Conservation (phyloP, 2,329 filamentous ascomycete species). For the Neofusicoccum sp. region DNA sequence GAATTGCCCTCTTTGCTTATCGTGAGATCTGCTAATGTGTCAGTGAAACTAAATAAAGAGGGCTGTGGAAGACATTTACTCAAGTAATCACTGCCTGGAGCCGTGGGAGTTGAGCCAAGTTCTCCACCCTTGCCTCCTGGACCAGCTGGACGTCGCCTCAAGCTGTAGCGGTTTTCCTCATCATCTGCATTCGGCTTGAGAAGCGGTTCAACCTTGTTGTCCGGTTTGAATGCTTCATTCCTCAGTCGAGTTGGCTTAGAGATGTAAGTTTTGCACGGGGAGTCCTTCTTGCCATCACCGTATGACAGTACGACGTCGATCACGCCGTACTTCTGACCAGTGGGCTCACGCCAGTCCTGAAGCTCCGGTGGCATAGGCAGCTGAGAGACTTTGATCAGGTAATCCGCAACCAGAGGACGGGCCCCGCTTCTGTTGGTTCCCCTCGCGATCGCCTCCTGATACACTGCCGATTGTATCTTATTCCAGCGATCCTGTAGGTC, state of each 20-base stretch:
- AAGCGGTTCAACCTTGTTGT: no score
- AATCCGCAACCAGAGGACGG: conserved; percentile 36
- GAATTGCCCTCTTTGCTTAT: not conserved
- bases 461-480: conserved; percentile 30
- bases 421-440: conserved; percentile 34
- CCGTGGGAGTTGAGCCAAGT: no score
- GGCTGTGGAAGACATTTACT: no score
- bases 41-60: not conserved
- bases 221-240: not conserved
- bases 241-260: not conserved
- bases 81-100: no score
- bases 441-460: conserved; percentile 33
- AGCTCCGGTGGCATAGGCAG: conserved; percentile 39
- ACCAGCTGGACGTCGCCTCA: no score
- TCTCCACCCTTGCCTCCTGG: no score
- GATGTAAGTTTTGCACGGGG: not conserved
- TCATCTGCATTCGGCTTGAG: no score
- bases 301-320: conserved; percentile 34
- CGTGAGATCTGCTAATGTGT: not conserved
- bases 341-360: conserved; percentile 29
- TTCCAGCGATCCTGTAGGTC: conserved; percentile 36
- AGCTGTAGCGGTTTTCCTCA: no score
- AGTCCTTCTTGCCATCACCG: conserved; percentile 19
- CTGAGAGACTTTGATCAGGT: conserved; percentile 37
- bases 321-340: conserved; percentile 33